Base-by-base conservation (phyloP, 768 basidiomycete genomes). In the Termitomyces sp. region DNA sequence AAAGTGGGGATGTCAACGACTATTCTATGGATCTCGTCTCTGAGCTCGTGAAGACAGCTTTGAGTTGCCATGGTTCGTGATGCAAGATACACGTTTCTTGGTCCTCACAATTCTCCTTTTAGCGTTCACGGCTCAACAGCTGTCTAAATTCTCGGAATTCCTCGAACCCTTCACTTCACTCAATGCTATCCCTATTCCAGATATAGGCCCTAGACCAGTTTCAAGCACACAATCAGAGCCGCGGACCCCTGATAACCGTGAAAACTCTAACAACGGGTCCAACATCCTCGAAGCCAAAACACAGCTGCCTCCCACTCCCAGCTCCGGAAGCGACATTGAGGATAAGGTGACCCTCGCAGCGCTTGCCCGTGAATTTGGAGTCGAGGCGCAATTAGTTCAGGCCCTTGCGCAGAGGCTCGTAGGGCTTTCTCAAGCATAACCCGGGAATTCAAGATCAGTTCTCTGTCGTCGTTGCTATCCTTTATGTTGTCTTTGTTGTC, bases 341-440 rank as follows among this genome's bases (percentile, higher is more conserved):
- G 56, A 57, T 44, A 57, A n/a, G 46, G 63, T 59, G 48, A 53
- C 76, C 63, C 51, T 83, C 66, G 76, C 76, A 43, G 77, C 79
- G 22, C 76, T 90, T n/a, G 88, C 88, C 22, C 76, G 76, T 60
- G 88, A 89, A 66, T 89, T 89, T 56, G 88, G 88, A n/a, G 76
- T 89, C 20, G 84, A 88, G 51, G 73, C 87, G 31, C 76, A 83
- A 40, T 65, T 89, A 25, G 81, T 89, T 42, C 80, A 88, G 63
- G 84, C 85, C 3, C 76, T 89, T 42, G 83, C 80, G 38, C 83
- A 86, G 57, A 77, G 86, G 47, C 72, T 89, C 36, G 67, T 69
- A 39, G 64, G 60, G 10, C 49, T 67, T 32, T 61, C 38, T 44
- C 63, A 47, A 60, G 35, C 9, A 29, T 47, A 15, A 33, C 20